Evolutionary conservation across 352 stramenopile species (phyloP).

Genomic region (Stramenopiles sp.): DNA sequence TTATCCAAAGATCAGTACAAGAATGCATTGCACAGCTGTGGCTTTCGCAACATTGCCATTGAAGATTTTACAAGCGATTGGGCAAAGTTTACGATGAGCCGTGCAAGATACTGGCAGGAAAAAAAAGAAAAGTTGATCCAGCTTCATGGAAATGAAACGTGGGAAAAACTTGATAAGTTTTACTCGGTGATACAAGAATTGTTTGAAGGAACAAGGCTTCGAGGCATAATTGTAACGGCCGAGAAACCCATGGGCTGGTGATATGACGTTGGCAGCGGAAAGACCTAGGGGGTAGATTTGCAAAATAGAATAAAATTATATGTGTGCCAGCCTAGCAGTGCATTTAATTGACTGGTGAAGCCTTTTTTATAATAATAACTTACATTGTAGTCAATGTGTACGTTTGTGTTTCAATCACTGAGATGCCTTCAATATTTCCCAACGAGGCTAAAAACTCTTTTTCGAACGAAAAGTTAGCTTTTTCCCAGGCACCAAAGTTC

Average conservation of each 20-base stretch:
- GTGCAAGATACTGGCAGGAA: conserved; percentile 31
- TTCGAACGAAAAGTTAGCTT: conserved; percentile 34
- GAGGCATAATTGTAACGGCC: too few relatives aligned
- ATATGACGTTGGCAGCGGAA: too few relatives aligned
- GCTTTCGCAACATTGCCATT: conserved; percentile 38
- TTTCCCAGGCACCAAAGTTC: conserved; percentile 36
- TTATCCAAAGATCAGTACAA: conserved; percentile 30
- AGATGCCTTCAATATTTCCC: conserved; percentile 40
- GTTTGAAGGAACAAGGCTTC: conserved; percentile 37
- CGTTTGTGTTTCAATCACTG: conserved; percentile 43
- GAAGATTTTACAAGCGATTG: conserved; percentile 43
- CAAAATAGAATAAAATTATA: too few relatives aligned
- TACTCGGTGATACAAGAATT: conserved; percentile 37
- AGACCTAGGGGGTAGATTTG: too few relatives aligned
- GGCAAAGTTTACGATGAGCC: conserved; percentile 34
- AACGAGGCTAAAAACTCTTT: conserved; percentile 40
- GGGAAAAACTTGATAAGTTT: conserved; percentile 42
- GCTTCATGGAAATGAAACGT: conserved; percentile 36
- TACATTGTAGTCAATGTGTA: conserved; percentile 40
- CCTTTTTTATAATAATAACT: conserved; percentile 39
- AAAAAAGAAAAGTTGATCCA: conserved; percentile 32
- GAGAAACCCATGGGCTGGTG: too few relatives aligned
- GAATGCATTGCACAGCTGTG: conserved; percentile 27
- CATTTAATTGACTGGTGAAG: too few relatives aligned
- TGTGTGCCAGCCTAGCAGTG: too few relatives aligned